A percentile compares a stretch with the other conserved stretches of the same genome.
Evolutionary conservation across 2,329 filamentous ascomycete genomes (phyloP).

Genomic region (Exophiala oligosperma): DNA sequence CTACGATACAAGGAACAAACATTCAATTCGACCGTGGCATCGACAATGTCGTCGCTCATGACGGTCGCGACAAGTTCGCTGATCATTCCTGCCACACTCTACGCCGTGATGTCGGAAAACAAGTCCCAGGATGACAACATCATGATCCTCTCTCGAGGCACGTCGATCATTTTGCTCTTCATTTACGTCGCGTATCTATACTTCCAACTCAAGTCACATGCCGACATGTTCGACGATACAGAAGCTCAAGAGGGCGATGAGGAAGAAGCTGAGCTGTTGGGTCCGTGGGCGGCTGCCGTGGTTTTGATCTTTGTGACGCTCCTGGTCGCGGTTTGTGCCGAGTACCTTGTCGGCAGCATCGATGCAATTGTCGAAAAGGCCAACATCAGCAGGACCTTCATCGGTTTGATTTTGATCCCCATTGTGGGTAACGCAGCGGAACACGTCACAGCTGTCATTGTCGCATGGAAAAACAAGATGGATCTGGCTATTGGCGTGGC

Average conservation of each 20-base stretch:
- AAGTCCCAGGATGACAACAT: constrained; percentile 55
- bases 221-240: constrained; percentile 65
- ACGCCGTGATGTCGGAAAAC: constrained; percentile 58
- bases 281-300: constrained; percentile 62
- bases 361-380: constrained; percentile 68
- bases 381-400: constrained; percentile 76
- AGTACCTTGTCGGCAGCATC: constrained; percentile 75
- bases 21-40: constrained; percentile 52
- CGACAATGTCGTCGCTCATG: constrained; percentile 67
- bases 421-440: constrained; percentile 81
- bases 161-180: constrained; percentile 70
- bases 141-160: constrained; percentile 71
- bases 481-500: constrained; percentile 72
- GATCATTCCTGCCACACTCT: constrained; percentile 75
- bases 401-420: constrained; percentile 75
- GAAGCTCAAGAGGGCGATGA: constrained; percentile 34
- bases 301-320: constrained; percentile 70
- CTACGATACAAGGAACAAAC: constrained; percentile 68
- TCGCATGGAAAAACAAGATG: constrained; percentile 72
- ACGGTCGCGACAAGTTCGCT: constrained; percentile 73
- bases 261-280: constrained; percentile 55
- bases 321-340: constrained; percentile 71
- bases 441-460: constrained; percentile 78
- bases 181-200: constrained; percentile 75
- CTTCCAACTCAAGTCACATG: constrained; percentile 76